Conservation (phyloP, 352 stramenopile genomes). For the Pythium diclinum region DNA sequence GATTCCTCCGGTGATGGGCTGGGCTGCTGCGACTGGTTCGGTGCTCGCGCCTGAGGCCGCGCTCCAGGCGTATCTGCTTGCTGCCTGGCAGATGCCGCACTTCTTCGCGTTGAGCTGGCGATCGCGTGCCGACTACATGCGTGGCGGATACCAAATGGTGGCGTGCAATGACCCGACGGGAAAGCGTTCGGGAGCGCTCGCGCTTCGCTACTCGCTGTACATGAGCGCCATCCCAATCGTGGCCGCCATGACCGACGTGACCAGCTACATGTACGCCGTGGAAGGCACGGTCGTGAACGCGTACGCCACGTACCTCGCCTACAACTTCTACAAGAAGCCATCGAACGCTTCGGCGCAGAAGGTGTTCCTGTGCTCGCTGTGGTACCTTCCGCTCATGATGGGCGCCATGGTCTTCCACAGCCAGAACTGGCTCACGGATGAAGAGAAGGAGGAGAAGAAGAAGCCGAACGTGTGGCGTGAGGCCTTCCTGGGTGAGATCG, state of each 20-base stretch:
- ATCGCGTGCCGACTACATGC: constrained; percentile 89
- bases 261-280: constrained; percentile 98
- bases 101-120: constrained; percentile 99
- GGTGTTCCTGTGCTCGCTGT: constrained; percentile 97
- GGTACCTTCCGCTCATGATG: constrained; percentile 98
- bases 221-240: constrained; percentile 93
- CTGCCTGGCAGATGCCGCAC: constrained; percentile 99
- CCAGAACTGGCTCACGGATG: constrained; percentile 83
- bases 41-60: constrained; percentile 67
- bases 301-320: constrained; percentile 94
- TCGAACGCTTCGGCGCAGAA: constrained; percentile 94
- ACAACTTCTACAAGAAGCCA: constrained; percentile 93
- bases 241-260: constrained; percentile 89
- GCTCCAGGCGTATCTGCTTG: constrained; percentile 88
- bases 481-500: constrained; percentile 67
- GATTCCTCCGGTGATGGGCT: constrained; percentile 98
- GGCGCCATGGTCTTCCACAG: constrained; percentile 97
- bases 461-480: constrained; percentile 52
- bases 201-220: constrained; percentile 94
- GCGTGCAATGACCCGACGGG: constrained; percentile 91
- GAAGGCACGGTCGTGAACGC: constrained; percentile 96
- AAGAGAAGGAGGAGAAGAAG: constrained; percentile 58
- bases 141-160: constrained; percentile 96
- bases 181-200: constrained; percentile 87
- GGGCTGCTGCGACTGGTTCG: constrained; percentile 92